These are phyloP conservation scores for Trichothecium sympodiale DNA, from an alignment of 2,329 filamentous ascomycete species.

Conservation along the genomic window DNA sequence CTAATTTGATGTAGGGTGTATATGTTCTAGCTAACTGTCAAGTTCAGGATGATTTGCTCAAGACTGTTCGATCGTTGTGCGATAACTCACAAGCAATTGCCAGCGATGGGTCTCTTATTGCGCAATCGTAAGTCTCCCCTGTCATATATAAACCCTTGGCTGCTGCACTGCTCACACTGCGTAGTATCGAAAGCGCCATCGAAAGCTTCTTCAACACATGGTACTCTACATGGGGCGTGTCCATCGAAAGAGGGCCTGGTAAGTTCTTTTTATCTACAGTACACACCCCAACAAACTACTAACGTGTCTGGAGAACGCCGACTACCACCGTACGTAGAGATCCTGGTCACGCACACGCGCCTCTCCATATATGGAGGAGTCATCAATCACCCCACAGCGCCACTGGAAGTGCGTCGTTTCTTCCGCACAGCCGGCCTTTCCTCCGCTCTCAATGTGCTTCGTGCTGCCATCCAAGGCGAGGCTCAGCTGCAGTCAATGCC, in stretches of 20 bases:
- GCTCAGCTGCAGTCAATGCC: slow-evolving; percentile 62
- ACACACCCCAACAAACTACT: not conserved
- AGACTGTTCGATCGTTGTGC: slow-evolving; percentile 46
- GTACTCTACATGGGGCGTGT: slow-evolving; percentile 50
- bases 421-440: slow-evolving; percentile 63
- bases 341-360: slow-evolving; percentile 60
- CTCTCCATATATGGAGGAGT: slow-evolving; percentile 66
- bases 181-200: slow-evolving; percentile 45
- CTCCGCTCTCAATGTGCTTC: slow-evolving; percentile 63
- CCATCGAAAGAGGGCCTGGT: slow-evolving; percentile 43
- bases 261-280: slow-evolving; percentile 10
- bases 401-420: slow-evolving; percentile 58
- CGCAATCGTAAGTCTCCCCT: slow-evolving; percentile 31
- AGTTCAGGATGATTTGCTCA: slow-evolving; percentile 41
- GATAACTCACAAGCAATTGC: slow-evolving; percentile 40
- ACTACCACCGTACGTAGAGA: slow-evolving; percentile 64
- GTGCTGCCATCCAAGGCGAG: slow-evolving; percentile 63
- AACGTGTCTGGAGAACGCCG: slow-evolving; percentile 26
- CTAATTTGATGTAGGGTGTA: not conserved
- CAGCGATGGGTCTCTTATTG: slow-evolving; percentile 40
- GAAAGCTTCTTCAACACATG: slow-evolving; percentile 56
- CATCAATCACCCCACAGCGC: slow-evolving; percentile 63
- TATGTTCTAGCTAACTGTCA: not conserved
- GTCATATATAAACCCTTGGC: rapidly evolving
- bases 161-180: slow-evolving; percentile 9